phyloP scores from a whole-genome alignment of 2,329 filamentous ascomycete genomes.

The Talaromyces sp. region DNA sequence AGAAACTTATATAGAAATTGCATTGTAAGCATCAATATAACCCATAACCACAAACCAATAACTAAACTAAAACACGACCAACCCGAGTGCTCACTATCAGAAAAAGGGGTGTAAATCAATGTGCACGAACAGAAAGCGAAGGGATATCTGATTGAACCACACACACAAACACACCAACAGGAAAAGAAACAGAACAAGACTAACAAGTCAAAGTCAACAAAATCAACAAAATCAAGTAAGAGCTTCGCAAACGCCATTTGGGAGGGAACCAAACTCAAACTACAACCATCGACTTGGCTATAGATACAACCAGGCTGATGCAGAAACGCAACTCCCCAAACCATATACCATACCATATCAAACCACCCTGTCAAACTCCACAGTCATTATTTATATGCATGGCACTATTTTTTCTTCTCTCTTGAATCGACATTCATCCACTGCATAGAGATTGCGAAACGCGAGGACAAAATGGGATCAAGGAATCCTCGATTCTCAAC shows the following conservation, averaged over 20 bases:
- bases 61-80: background rate
- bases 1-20: slow-evolving; percentile 6
- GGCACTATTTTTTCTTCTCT: slow-evolving; percentile 1
- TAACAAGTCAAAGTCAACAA: slow-evolving; percentile 8
- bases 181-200: slow-evolving; percentile 14
- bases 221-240: slow-evolving; percentile 18
- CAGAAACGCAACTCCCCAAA: background rate
- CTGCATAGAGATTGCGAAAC: background rate
- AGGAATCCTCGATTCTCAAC: background rate
- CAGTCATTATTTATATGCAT: slow-evolving; percentile 15
- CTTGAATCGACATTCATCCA: background rate
- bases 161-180: slow-evolving; percentile 16
- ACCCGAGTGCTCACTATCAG: background rate
- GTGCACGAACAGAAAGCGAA: slow-evolving; percentile 21
- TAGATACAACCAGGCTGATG: background rate
- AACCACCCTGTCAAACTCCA: slow-evolving; percentile 8
- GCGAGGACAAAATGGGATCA: background rate
- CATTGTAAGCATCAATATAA: background rate
- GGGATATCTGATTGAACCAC: slow-evolving; percentile 17
- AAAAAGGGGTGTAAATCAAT: slow-evolving; percentile 1
- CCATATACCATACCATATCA: slow-evolving; percentile 7
- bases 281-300: background rate
- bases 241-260: slow-evolving; percentile 20
- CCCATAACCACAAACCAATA: slow-evolving; percentile 6
- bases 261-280: background rate